These are phyloP conservation scores for Carallia brachiata DNA, from an alignment of 345 rosid species.

Conservation along the genomic window DNA sequence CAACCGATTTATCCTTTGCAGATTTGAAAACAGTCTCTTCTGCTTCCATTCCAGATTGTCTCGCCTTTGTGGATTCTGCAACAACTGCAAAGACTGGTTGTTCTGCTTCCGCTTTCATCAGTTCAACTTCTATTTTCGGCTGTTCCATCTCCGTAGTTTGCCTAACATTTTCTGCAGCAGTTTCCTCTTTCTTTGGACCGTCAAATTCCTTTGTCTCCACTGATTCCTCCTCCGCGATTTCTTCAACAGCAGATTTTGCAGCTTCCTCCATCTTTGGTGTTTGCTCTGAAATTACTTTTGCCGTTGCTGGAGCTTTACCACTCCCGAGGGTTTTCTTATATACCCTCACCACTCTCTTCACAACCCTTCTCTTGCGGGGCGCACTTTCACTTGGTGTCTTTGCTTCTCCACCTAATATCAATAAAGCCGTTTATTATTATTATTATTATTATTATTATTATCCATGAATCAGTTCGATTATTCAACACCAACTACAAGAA, in stretches of 20 bases:
- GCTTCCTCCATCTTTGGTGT: constrained; percentile 18
- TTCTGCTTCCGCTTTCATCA: background rate
- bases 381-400: constrained; percentile 17
- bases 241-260: constrained; percentile 20
- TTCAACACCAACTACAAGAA: background rate
- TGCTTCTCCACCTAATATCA: constrained; percentile 24
- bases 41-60: background rate
- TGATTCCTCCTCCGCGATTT: background rate
- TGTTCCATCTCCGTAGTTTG: constrained; percentile 13
- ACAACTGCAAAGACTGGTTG: constrained; percentile 14
- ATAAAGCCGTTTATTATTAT: background rate
- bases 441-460: background rate
- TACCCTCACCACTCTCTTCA: constrained; percentile 27
- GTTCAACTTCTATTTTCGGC: background rate
- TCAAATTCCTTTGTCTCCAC: background rate
- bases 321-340: constrained; percentile 32
- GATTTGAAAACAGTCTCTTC: constrained; percentile 9
- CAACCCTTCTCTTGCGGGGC: constrained; percentile 20
- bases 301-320: constrained; percentile 22
- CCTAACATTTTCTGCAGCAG: constrained; percentile 19
- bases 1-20: constrained; percentile 2
- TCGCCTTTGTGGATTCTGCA: constrained; percentile 12
- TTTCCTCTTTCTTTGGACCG: constrained; percentile 4
- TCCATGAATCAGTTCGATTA: background rate
- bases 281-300: constrained; percentile 19